A percentile compares a stretch with the other conserved stretches of the same genome.
Evolutionary conservation across 352 stramenopile species (phyloP).

Genomic region (Phytophthora hybrid): DNA sequence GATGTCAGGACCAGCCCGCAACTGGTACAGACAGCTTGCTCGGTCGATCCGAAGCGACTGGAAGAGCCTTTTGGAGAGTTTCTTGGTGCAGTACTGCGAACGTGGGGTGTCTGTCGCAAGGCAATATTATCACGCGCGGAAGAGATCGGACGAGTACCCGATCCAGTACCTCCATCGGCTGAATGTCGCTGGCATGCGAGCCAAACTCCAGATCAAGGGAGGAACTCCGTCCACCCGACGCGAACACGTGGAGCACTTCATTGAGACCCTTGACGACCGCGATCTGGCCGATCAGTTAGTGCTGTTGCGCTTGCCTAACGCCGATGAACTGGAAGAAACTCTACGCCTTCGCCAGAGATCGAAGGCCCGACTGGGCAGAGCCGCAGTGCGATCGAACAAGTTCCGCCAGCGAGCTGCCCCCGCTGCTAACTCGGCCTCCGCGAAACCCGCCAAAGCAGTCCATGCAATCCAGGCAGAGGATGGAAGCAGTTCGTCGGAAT

Average conservation of each 20-base stretch:
- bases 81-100: slow-evolving; percentile 3
- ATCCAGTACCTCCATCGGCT: slow-evolving; percentile 5
- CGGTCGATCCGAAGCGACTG: not conserved
- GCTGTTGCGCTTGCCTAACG: not conserved
- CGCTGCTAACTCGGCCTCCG: not conserved
- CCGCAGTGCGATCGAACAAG: not conserved
- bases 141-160: not conserved
- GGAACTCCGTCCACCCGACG: not conserved
- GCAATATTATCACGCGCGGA: not conserved
- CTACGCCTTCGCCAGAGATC: not conserved
- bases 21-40: not conserved
- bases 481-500: not conserved
- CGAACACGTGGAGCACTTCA: not conserved
- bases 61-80: not conserved
- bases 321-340: not conserved
- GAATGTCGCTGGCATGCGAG: slow-evolving; percentile 4
- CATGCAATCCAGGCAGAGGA: not conserved
- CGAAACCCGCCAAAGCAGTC: not conserved
- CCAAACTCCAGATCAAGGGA: not conserved
- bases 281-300: not conserved
- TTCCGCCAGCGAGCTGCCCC: not conserved
- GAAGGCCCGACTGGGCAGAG: not conserved
- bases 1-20: not conserved
- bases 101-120: not conserved
- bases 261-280: not conserved